Base-by-base conservation (phyloP, 805 yeast genomes). In the Ogataea trehalophila region DNA sequence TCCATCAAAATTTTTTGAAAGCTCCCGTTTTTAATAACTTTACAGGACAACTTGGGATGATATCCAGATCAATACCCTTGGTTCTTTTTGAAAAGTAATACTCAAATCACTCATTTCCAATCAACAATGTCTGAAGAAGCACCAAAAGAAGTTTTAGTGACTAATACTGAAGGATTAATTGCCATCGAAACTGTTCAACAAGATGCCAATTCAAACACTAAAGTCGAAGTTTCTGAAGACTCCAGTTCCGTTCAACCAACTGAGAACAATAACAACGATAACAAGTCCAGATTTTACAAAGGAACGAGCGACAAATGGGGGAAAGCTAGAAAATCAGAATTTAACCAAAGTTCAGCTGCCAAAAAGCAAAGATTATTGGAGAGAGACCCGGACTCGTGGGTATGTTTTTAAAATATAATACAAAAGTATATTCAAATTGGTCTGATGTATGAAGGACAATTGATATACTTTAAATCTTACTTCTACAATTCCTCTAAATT, bases 301-400 rank as follows among this genome's bases (percentile, higher is more conserved):
- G 50, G 43, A 34, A 39, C 43, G 16, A 20, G 43, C 13, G 34
- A 47, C 26, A 45, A 55, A 43, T 58, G 62, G 61, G 50, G 53
- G 36, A 53, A 62, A 36, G 51, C 60, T 15, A 53, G 67, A 42
- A 59, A 55, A 41, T 61, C 62, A n/a, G 67, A 63, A 46, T 37
- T 40, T 22, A 48, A 51, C 20, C 62, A 58, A 33, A 56, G 56
- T 49, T 52, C 56, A 37, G 56, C 60, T 16, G 57, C 62, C 16
- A 65, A 64, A 51, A 56, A 65, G 49, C 63, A 61, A 45, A 49
- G 68, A 42, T 40, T 65, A 35, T 47, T 60, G 51, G 49, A 54
- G 54, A 62, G 55, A 48, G 48, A 53, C 53, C 63, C 63, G 71
- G 72, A 70, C 68, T 70, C 76, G 83, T 79, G 80, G 81, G 83